phyloP scores from a whole-genome alignment of 2,329 filamentous ascomycete species.

The Volutella citrinella region DNA sequence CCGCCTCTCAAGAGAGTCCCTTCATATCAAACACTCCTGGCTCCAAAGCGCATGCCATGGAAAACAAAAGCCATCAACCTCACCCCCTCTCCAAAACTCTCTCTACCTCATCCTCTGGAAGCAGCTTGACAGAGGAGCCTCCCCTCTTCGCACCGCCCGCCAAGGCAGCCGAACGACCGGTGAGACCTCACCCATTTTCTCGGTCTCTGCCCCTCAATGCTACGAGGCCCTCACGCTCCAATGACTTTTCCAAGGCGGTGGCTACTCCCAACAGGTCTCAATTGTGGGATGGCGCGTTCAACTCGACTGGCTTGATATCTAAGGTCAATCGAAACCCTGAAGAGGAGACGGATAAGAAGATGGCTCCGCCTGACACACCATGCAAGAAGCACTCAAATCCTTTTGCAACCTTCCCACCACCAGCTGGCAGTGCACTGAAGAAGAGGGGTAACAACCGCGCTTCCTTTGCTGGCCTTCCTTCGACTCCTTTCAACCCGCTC shows the following conservation, averaged over 20 bases:
- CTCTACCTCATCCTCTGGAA: conserved; percentile 81
- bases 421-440: conserved; percentile 59
- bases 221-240: conserved; percentile 32
- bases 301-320: conserved; percentile 90
- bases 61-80: conserved; percentile 52
- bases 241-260: conserved; percentile 29
- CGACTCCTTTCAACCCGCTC: conserved; percentile 73
- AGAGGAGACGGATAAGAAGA: conserved; percentile 56
- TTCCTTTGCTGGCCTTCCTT: conserved; percentile 70
- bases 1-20: conserved; percentile 58
- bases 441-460: conserved; percentile 61
- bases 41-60: conserved; percentile 45
- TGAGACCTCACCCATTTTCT: conserved; percentile 35
- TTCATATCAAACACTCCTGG: conserved; percentile 56
- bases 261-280: conserved; percentile 45
- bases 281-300: conserved; percentile 79
- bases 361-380: conserved; percentile 86
- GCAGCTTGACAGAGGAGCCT: conserved; percentile 72
- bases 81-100: conserved; percentile 86
- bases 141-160: conserved; percentile 27
- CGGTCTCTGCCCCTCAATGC: conserved; percentile 38
- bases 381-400: conserved; percentile 81
- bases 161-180: conserved; percentile 24
- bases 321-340: conserved; percentile 88
- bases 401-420: conserved; percentile 64